Base-by-base conservation (phyloP, 2,329 filamentous ascomycete genomes). In the Fusarium sp. region DNA sequence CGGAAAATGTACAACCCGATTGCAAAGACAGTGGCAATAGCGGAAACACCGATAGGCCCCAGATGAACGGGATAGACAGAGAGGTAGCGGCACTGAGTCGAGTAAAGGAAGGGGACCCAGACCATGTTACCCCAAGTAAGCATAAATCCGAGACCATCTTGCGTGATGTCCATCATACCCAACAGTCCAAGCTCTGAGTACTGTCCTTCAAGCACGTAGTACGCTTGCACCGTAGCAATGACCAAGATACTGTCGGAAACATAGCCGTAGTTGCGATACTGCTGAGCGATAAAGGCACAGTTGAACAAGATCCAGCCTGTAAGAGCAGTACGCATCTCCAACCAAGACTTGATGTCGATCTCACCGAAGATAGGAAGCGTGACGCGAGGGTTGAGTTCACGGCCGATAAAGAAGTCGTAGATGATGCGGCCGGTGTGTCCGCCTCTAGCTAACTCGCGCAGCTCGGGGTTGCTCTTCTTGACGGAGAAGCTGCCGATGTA, bases 361-460 rank as follows among this genome's bases (percentile, higher is more conserved):
- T 94, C 92, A 69, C 94, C 94, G 68, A 97, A 86, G 45, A 96
- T 81, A 0, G 94, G 94, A 22, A 97, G 83, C 0, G 87, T 90
- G 64, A 96, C 82, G 50, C 95, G 93, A 6, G 95, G 95, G 83
- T 98, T 98, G 63, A 98, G 90, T 81, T 98, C 95, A 26, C 95
- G 93, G n/a, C 95, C 95, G 72, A 98, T 98, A 83, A 94, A 98
- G 89, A 94, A 98, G 83, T 98, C 95, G 82, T 98, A 98, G 38
- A 98, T 85, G 68, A 94, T 84, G 81, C 94, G 97, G 58, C 94
- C 95, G 3, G 90, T 91, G 77, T 92, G 89, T 14, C 94, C 95
- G 34, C 94, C 94, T 11, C 88, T 88, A 1, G 95, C 95, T 8
- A 98, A 87, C 80, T 96, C 91, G 45, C 95, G 93, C 66, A 89